A percentile compares a stretch with the other conserved stretches of the same genome.
phyloP scores from a whole-genome alignment of 2,329 filamentous ascomycete genomes.

The Pyricularia grisea region DNA sequence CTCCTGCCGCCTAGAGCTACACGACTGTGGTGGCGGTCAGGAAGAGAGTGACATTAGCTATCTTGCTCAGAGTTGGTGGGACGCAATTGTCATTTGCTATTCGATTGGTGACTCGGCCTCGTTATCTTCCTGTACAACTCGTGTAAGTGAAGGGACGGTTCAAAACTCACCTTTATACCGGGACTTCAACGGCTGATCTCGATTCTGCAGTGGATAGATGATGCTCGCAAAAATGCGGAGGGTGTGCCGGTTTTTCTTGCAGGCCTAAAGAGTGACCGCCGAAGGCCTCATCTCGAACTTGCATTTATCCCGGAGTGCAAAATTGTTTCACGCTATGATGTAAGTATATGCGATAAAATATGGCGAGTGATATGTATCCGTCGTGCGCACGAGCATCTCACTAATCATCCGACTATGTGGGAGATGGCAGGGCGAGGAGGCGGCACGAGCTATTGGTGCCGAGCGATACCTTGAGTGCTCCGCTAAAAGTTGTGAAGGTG shows the following conservation, averaged over 20 bases:
- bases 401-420: neutral
- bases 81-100: slow-evolving; percentile 3
- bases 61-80: slow-evolving; percentile 3
- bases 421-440: slow-evolving; percentile 5
- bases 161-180: neutral
- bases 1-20: slow-evolving; percentile 2
- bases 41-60: slow-evolving; percentile 3
- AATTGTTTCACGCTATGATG: slow-evolving; percentile 8
- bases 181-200: neutral
- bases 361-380: neutral
- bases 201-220: neutral
- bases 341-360: neutral
- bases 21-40: slow-evolving; percentile 2
- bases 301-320: slow-evolving; percentile 10
- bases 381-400: neutral
- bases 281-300: slow-evolving; percentile 11
- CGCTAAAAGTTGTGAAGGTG: slow-evolving; percentile 8
- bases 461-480: slow-evolving; percentile 14
- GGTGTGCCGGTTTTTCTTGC: slow-evolving; percentile 11
- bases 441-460: slow-evolving; percentile 7
- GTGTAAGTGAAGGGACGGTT: neutral
- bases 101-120: slow-evolving; percentile 1
- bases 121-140: neutral
- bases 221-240: slow-evolving; percentile 13
- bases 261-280: slow-evolving; percentile 13